Percentiles rank a stretch among this genome's conserved stretches.
These are phyloP conservation scores for Acacia crassicarpa DNA, from an alignment of 306 rosid species.

Conservation along the genomic window DNA sequence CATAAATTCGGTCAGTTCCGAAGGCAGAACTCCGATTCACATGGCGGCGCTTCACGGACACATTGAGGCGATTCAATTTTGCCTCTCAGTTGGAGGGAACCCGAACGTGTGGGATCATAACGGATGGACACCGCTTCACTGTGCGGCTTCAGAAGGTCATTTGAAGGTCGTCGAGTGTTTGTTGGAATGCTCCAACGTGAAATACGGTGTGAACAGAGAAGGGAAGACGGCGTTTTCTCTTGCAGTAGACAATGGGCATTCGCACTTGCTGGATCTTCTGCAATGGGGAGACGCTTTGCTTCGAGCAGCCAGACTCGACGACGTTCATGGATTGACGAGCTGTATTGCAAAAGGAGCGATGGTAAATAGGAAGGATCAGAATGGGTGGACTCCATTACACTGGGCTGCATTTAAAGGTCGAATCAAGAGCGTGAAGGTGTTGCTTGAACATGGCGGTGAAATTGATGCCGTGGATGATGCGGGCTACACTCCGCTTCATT, in stretches of 20 bases:
- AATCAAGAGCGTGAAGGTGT: conserved; percentile 57
- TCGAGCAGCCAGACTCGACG: conserved; percentile 63
- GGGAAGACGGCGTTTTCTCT: conserved; percentile 63
- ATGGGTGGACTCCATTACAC: conserved; percentile 88
- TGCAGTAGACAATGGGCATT: conserved; percentile 54
- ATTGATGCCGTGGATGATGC: conserved; percentile 62
- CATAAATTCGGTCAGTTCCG: conserved; percentile 41
- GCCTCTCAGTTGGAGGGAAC: conserved; percentile 55
- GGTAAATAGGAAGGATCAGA: conserved; percentile 68
- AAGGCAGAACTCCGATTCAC: conserved; percentile 64
- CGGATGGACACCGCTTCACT: conserved; percentile 74
- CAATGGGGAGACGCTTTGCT: conserved; percentile 54
- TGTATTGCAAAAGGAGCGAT: conserved; percentile 59
- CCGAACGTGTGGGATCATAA: conserved; percentile 41
- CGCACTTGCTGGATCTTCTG: conserved; percentile 48
- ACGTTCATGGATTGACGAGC: conserved; percentile 54
- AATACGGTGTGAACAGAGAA: conserved; percentile 46
- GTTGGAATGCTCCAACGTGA: conserved; percentile 53
- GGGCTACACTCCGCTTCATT: conserved; percentile 69
- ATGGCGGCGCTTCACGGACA: conserved; percentile 60
- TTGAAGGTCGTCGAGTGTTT: conserved; percentile 50
- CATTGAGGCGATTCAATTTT: conserved; percentile 42
- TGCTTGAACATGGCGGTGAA: conserved; percentile 67
- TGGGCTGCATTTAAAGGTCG: conserved; percentile 89
- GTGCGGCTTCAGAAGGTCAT: conserved; percentile 65